Conservation (phyloP, 2,329 filamentous ascomycete genomes). For the Pseudophaeomoniella oleicola region DNA sequence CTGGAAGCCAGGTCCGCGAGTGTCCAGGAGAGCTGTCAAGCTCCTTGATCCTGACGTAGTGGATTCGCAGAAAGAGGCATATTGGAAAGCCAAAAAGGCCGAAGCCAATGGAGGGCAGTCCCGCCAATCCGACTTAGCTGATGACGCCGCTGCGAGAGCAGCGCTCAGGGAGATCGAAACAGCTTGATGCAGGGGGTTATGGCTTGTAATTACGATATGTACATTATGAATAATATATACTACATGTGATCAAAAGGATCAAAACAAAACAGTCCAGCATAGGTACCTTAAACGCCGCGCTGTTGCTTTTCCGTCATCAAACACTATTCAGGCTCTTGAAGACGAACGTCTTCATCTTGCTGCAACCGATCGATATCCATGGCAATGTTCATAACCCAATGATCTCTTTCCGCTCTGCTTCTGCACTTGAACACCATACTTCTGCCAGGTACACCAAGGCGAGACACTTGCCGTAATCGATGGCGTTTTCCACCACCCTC, state of each 20-base stretch:
- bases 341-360: conserved; percentile 34
- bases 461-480: conserved; percentile 42
- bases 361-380: conserved; percentile 51
- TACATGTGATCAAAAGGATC: no score
- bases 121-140: no score
- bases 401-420: conserved; percentile 50
- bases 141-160: not conserved
- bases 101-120: not conserved
- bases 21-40: not conserved
- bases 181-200: not conserved
- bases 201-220: not conserved
- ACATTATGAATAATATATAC: not conserved
- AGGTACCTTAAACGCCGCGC: no score
- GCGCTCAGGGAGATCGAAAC: not conserved
- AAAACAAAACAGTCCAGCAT: no score
- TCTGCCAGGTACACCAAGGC: conserved; percentile 44
- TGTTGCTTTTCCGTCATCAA: no score
- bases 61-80: not conserved
- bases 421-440: conserved; percentile 53
- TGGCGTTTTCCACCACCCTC: conserved; percentile 19
- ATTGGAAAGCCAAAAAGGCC: conserved; percentile 1
- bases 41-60: not conserved
- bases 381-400: conserved; percentile 52
- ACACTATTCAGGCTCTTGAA: conserved; percentile 16
- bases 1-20: not conserved